These are phyloP conservation scores for Wickerhamomyces xylosicus DNA, from an alignment of 805 yeast species.

Conservation along the genomic window DNA sequence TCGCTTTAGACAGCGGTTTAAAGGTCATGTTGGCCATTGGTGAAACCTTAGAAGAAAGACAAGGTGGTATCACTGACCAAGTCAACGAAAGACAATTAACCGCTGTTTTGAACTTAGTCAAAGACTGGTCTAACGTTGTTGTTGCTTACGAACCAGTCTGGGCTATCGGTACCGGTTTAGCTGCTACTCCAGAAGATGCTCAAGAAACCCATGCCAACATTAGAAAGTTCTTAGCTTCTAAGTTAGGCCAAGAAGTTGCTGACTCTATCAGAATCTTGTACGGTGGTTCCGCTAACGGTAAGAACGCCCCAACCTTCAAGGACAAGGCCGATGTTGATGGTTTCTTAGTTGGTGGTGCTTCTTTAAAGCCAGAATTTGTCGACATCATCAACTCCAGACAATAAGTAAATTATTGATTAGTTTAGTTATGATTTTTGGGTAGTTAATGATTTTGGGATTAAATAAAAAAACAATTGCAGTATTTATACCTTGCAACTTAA, in stretches of 20 bases:
- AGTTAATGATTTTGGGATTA: background rate
- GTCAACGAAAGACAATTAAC: conserved; percentile 84
- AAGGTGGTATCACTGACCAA: conserved; percentile 74
- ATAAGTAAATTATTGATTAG: conserved; percentile 23
- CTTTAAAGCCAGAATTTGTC: conserved; percentile 94
- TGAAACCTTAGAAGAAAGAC: conserved; percentile 93
- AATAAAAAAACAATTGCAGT: background rate
- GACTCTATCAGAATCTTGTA: conserved; percentile 79
- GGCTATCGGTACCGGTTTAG: conserved; percentile 99
- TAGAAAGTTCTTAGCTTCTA: conserved; percentile 70
- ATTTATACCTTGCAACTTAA: background rate
- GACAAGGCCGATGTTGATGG: conserved; percentile 94
- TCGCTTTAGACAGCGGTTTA: conserved; percentile 82
- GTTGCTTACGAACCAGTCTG: conserved; percentile 99
- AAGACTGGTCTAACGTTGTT: conserved; percentile 88
- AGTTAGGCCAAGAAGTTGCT: conserved; percentile 74
- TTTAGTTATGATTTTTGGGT: too few species aligned
- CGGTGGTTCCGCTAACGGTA: conserved; percentile 98
- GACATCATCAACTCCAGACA: conserved; percentile 90
- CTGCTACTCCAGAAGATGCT: conserved; percentile 98
- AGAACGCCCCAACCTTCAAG: conserved; percentile 83
- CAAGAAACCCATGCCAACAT: conserved; percentile 87
- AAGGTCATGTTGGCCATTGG: conserved; percentile 95
- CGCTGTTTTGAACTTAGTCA: conserved; percentile 72
- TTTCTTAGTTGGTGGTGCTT: conserved; percentile 99